phyloP scores from a whole-genome alignment of 129 eudicot genomes.

The Flaveria bidentis region DNA sequence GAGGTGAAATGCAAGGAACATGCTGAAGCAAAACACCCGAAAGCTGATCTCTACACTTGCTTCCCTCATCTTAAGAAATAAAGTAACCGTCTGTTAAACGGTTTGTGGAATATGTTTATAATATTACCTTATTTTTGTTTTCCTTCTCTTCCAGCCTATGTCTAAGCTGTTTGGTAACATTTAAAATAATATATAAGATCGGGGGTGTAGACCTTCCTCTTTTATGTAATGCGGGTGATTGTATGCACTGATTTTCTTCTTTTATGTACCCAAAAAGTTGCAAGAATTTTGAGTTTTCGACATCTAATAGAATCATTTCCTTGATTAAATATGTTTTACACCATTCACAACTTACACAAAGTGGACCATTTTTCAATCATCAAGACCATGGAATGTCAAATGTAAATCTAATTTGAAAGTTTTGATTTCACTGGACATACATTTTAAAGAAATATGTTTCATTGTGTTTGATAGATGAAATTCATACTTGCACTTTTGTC shows the following conservation, averaged over 20 bases:
- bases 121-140: background rate
- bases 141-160: background rate
- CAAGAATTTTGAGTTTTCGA: no score
- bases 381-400: no score
- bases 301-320: no score
- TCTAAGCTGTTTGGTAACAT: background rate
- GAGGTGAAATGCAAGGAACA: conserved; percentile 86
- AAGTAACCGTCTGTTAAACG: background rate
- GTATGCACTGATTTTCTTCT: background rate
- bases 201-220: background rate
- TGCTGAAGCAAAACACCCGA: conserved; percentile 86
- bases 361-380: no score
- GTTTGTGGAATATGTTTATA: conserved; percentile 11
- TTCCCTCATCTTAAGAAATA: conserved; percentile 76
- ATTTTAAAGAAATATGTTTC: no score
- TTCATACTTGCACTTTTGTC: no score
- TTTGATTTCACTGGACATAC: no score
- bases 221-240: conserved; percentile 1
- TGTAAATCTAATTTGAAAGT: no score
- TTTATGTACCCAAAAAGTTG: background rate
- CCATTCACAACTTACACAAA: no score
- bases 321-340: no score
- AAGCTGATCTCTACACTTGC: conserved; percentile 54
- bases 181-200: background rate
- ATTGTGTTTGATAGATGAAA: no score